Conservation (phyloP, 352 stramenopile genomes). For the Sclerospora graminicola region DNA sequence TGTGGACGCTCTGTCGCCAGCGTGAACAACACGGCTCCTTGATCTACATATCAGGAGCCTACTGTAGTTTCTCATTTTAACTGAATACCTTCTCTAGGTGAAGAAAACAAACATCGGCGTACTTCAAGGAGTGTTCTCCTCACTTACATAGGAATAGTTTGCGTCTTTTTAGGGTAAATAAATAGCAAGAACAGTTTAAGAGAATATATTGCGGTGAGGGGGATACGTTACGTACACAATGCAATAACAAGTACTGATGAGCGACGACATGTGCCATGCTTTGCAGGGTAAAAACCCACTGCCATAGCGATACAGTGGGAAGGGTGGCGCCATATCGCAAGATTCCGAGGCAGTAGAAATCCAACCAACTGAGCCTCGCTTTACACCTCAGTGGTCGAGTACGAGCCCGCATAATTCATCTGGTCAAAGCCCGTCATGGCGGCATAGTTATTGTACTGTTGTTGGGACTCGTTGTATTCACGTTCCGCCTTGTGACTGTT, state of each 20-base stretch:
- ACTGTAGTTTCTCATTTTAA: too few relatives aligned
- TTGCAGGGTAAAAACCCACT: constrained; percentile 1
- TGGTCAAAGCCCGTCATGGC: constrained; percentile 77
- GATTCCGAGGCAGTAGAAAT: constrained; percentile 5
- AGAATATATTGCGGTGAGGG: constrained; percentile 15
- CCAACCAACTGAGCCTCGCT: constrained; percentile 1
- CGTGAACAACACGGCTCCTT: constrained; percentile 28
- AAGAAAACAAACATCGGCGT: too few relatives aligned
- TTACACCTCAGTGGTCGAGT: constrained; percentile 63
- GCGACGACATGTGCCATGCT: constrained; percentile 4
- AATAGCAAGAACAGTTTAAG: constrained; percentile 5
- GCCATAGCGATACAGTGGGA: background rate
- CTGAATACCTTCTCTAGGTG: too few relatives aligned
- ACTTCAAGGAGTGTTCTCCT: too few relatives aligned
- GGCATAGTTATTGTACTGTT: constrained; percentile 74
- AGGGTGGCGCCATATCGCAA: background rate
- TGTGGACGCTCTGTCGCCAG: constrained; percentile 89
- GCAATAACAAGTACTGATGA: constrained; percentile 20
- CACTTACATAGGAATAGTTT: too few relatives aligned
- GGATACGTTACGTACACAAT: constrained; percentile 25
- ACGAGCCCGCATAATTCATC: constrained; percentile 63
- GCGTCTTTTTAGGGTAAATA: too few relatives aligned
- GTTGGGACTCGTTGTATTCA: constrained; percentile 73
- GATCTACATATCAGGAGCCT: background rate
- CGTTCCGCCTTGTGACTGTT: constrained; percentile 78